Base-by-base conservation (phyloP, 331 rosid species). In the Cydonia oblonga region DNA sequence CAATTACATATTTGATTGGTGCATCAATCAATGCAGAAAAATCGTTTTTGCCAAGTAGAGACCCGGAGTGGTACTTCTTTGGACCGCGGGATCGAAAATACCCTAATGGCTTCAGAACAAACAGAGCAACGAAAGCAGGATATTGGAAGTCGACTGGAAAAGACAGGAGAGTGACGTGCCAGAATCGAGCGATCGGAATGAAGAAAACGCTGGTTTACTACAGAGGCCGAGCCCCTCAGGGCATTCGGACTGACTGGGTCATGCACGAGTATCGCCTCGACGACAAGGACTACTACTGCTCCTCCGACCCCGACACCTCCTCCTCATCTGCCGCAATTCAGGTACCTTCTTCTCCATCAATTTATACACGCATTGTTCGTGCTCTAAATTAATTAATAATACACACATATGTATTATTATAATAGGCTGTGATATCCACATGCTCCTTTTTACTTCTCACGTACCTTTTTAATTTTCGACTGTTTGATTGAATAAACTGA, bases 251-350 rank as follows among this genome's bases (percentile, higher is more conserved):
- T 58, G 96, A 93, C 24, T 93, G 98, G 98, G 97, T 93, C 2
- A 93, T 93, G 98, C 98, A 93, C 68, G 98, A 93, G 71, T 93
- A 93, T 80, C 97, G 98, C 66, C 96, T 93, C 18, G 92, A 93
- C 18, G 96, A 93, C 54, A 93, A 89, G 69, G 95, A 89, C 54
- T 18, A 18, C 54, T 49, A 18, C 7, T 88, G 74, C 0, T 93
- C 86, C 68, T 64, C 62, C 1, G 97, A 38, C 44, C 44, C 13
- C 44, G 44, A 91, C 67, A 69, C 60, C 69, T 65, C 96, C 18
- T 33, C 68, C 4, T 32, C 68, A 7, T n/a, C 42, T 1, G 96
- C 88, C 28, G 91, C 87, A 23, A 77, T 89, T 33, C 96, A 89
- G 97, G 97, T 56, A 56, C 28, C 3, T 5, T 16, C 5, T 49